A percentile compares a stretch with the other conserved stretches of the same genome.
Evolutionary conservation across 1,139 yeast species (phyloP).

Genomic region (Blastobotrys arbuscula): DNA sequence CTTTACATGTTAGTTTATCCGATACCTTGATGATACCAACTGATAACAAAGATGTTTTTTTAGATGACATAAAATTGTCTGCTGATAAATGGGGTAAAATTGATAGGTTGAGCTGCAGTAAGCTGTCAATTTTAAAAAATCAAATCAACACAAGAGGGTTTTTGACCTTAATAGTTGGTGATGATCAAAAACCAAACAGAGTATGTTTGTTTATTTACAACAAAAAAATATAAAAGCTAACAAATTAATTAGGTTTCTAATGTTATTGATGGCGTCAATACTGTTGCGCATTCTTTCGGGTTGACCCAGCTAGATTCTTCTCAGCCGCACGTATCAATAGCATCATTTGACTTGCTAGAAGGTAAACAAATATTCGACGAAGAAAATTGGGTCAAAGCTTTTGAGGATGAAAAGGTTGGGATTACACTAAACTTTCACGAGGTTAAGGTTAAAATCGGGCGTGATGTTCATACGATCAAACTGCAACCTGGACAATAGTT

Average conservation of each 20-base stretch:
- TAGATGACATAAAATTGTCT: no score
- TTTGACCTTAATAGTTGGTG: slow-evolving; percentile 10
- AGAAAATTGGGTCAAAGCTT: neutral
- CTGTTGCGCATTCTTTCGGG: slow-evolving; percentile 11
- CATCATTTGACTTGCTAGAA: slow-evolving; percentile 16
- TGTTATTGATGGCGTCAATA: slow-evolving; percentile 14
- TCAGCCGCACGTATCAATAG: slow-evolving; percentile 25
- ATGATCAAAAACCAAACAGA: no score
- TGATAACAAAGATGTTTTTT: slow-evolving; percentile 19
- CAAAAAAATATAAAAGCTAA: neutral
- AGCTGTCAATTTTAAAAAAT: slow-evolving; percentile 10
- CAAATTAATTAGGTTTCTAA: neutral
- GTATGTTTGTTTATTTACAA: no score
- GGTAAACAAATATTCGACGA: neutral
- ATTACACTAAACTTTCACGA: slow-evolving; percentile 6
- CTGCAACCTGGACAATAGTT: no score
- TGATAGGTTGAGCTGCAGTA: neutral
- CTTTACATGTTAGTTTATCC: slow-evolving; percentile 33
- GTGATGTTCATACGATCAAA: slow-evolving; percentile 17
- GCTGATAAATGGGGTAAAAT: neutral
- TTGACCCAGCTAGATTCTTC: slow-evolving; percentile 16
- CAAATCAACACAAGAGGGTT: slow-evolving; percentile 17
- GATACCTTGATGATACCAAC: slow-evolving; percentile 30
- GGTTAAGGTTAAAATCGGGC: slow-evolving; percentile 20
- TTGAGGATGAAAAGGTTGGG: neutral